Evolutionary conservation across 352 stramenopile genomes (phyloP), one percentile per base, ranked within the genome.

Genomic region (Phytopythium kandeliae): DNA sequence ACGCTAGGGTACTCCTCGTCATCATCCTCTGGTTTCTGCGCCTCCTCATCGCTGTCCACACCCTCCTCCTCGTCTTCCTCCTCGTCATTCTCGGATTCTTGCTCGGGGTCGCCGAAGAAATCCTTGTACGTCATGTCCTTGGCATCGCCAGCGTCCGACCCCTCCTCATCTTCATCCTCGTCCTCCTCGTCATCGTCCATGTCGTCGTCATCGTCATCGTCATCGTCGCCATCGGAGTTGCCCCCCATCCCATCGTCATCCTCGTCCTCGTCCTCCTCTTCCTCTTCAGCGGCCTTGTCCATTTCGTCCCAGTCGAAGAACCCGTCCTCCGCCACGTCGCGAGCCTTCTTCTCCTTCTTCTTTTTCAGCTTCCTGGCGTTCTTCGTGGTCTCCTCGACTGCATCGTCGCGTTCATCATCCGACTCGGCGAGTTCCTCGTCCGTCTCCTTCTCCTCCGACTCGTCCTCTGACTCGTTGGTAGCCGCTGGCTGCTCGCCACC

Each of bases 241-340:
- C 9, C 60, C n/a, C 25, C 52, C 12, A 74, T 59, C 30, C 67
- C 47, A 16, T 65, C 58, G n/a, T 74, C 62, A 13, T 73, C 57
- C 22, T 78, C 70, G 4, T 71, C 72, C 9, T 69, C 58, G 0
- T 62, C 64, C 13, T 74, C 63, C 31, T 83, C 77, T 40, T 89
- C 77, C 31, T 89, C 82, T 52, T 93, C 82, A 1, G 79, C 82
- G 0, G 83, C 78, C 46, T 81, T 85, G 55, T 93, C 79, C 82
- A 93, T 93, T 58, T 93, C 82, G 26, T 91, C 82, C 82, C 82
- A 93, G 50, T 93, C 76, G 36, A 93, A 93, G 58, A 93, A 93
- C 0, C 78, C 78, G 35, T 91, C 82, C 56, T 90, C 78, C 2
- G 71, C 70, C 16, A 87, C 74, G 61, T 92, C 81, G 28, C 74